phyloP scores from a whole-genome alignment of 495 filamentous ascomycete species.

The Aspergillus carlsbadensis region DNA sequence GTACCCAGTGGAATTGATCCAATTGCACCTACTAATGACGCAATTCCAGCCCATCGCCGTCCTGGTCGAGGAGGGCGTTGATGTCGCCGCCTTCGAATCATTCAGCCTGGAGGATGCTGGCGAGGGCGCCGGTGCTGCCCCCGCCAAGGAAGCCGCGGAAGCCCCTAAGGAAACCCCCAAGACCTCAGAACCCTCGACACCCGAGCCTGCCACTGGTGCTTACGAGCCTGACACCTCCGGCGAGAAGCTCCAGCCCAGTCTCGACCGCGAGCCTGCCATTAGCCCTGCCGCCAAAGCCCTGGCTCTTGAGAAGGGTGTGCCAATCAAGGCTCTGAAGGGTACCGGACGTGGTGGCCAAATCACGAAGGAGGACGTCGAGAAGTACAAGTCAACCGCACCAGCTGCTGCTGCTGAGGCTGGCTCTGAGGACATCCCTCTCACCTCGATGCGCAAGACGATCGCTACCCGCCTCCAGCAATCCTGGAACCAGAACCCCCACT shows the following conservation, averaged over 20 bases:
- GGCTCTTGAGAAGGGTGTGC: constrained; percentile 82
- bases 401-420: constrained; percentile 57
- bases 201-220: constrained; percentile 55
- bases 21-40: neutral
- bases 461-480: constrained; percentile 88
- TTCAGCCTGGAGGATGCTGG: constrained; percentile 91
- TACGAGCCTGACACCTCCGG: constrained; percentile 72
- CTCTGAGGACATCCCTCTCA: constrained; percentile 83
- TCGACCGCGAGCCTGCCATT: constrained; percentile 75
- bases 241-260: constrained; percentile 75
- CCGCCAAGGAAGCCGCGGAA: constrained; percentile 64
- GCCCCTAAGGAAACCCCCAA: constrained; percentile 53
- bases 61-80: constrained; percentile 85
- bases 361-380: constrained; percentile 91
- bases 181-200: constrained; percentile 58
- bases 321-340: constrained; percentile 78
- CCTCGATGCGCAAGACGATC: constrained; percentile 97
- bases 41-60: constrained; percentile 83
- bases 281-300: constrained; percentile 75
- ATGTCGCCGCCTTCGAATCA: constrained; percentile 80
- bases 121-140: constrained; percentile 66
- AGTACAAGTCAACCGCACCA: constrained; percentile 57
- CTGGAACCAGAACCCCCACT: constrained; percentile 90
- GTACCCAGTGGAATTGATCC: constrained; percentile 7
- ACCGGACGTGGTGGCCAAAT: constrained; percentile 83